These are phyloP conservation scores for Exserohilum turcica DNA, from an alignment of 2,329 filamentous ascomycete genomes.

Conservation along the genomic window DNA sequence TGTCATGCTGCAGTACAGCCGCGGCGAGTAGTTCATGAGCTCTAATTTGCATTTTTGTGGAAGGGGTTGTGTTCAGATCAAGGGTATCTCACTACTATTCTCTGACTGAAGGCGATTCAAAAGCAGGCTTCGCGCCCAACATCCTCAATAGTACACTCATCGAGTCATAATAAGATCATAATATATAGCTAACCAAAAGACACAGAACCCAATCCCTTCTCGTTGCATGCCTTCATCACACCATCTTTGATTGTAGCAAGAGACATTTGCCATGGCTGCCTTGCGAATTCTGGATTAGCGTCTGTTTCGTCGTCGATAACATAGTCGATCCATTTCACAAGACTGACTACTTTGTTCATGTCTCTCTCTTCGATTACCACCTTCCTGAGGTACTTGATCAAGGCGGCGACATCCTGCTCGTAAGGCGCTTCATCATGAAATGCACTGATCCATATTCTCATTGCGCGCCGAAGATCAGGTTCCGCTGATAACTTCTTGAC, in stretches of 20 bases:
- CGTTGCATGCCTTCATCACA: slow-evolving; percentile 2
- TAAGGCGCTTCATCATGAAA: slow-evolving; percentile 79
- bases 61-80: too few relatives aligned
- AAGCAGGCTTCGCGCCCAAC: not conserved
- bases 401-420: slow-evolving; percentile 73
- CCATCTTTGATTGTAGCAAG: slow-evolving; percentile 4
- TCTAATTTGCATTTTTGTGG: too few relatives aligned
- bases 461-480: slow-evolving; percentile 72
- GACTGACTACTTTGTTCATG: slow-evolving; percentile 71
- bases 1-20: too few relatives aligned
- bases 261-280: not conserved
- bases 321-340: slow-evolving; percentile 68
- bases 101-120: too few relatives aligned
- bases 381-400: slow-evolving; percentile 72
- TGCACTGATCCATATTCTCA: slow-evolving; percentile 75
- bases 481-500: slow-evolving; percentile 60
- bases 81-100: too few relatives aligned
- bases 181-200: slow-evolving; percentile 9
- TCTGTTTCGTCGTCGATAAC: slow-evolving; percentile 38
- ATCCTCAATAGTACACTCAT: not conserved
- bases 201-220: slow-evolving; percentile 10
- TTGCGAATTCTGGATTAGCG: not conserved
- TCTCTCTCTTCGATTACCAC: slow-evolving; percentile 80
- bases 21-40: too few relatives aligned
- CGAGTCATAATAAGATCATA: not conserved